A percentile compares a stretch with the other conserved stretches of the same genome.
These are phyloP conservation scores for Pseudocercospora musae DNA, from an alignment of 2,329 filamentous ascomycete genomes.

Conservation along the genomic window DNA sequence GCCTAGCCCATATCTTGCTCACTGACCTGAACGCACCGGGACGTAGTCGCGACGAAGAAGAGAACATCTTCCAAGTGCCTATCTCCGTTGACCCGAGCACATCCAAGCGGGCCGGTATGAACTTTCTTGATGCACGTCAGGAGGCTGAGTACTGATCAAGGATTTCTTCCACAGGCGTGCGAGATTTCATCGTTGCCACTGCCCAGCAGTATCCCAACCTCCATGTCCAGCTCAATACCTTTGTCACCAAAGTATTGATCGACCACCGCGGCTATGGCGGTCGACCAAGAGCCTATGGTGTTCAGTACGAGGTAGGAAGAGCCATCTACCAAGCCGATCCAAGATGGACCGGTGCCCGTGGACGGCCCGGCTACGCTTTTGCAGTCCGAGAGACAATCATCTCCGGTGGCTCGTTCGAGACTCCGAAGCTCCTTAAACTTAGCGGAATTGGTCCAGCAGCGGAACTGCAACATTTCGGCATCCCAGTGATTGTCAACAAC, in stretches of 20 bases:
- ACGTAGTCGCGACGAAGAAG: constrained; percentile 43
- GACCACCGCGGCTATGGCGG: constrained; percentile 54
- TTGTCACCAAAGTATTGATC: constrained; percentile 64
- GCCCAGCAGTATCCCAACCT: constrained; percentile 38
- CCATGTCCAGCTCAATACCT: constrained; percentile 56
- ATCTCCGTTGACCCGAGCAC: constrained; percentile 44
- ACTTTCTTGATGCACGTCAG: not conserved
- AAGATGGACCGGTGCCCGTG: constrained; percentile 31
- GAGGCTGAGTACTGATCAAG: constrained; percentile 20
- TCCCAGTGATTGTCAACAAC: constrained; percentile 54
- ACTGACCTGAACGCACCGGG: constrained; percentile 44
- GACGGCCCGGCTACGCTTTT: constrained; percentile 40
- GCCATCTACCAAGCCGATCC: constrained; percentile 41
- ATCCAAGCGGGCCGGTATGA: constrained; percentile 44
- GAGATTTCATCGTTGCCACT: constrained; percentile 54
- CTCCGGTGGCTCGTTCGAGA: constrained; percentile 57
- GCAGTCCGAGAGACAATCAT: constrained; percentile 47
- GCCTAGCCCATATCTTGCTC: constrained; percentile 10
- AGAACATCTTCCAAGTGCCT: constrained; percentile 58
- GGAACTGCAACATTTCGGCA: constrained; percentile 53
- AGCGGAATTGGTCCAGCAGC: constrained; percentile 58
- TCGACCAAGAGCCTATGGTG: constrained; percentile 46
- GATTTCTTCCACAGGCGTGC: constrained; percentile 19
- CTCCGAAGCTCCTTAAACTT: constrained; percentile 62
- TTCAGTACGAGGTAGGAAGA: constrained; percentile 42